Conservation (phyloP, 176 grass and related monocot genomes). For the Carex scoparia region DNA sequence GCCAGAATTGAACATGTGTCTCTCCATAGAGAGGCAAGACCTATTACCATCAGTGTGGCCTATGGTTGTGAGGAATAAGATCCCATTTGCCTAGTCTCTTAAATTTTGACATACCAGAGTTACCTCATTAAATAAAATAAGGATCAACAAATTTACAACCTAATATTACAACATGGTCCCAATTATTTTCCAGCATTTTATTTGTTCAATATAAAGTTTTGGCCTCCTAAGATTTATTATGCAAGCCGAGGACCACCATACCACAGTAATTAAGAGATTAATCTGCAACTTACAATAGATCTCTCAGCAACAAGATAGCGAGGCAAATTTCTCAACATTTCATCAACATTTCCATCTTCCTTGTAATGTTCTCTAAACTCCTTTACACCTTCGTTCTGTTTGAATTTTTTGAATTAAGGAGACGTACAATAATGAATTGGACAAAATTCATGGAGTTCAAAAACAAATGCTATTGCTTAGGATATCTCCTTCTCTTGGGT, state of each 20-base stretch:
- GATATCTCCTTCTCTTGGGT: conserved; percentile 99
- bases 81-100: conserved; percentile 3
- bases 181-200: background rate
- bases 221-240: background rate
- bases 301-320: conserved; percentile 74
- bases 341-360: conserved; percentile 77
- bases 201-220: background rate
- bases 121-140: background rate
- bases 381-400: conserved; percentile 74
- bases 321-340: conserved; percentile 78
- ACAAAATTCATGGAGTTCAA: conserved; percentile 16
- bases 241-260: background rate
- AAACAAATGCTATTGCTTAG: conserved; percentile 40
- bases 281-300: conserved; percentile 66
- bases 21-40: no score
- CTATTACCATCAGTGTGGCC: no score
- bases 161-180: background rate
- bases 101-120: background rate
- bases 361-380: conserved; percentile 76
- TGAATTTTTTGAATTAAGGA: conserved; percentile 59
- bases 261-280: conserved; percentile 13
- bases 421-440: conserved; percentile 28
- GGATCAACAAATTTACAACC: background rate
- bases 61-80: background rate
- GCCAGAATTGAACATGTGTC: no score